phyloP scores from a whole-genome alignment of 495 filamentous ascomycete genomes.

The Bacidia rubella region DNA sequence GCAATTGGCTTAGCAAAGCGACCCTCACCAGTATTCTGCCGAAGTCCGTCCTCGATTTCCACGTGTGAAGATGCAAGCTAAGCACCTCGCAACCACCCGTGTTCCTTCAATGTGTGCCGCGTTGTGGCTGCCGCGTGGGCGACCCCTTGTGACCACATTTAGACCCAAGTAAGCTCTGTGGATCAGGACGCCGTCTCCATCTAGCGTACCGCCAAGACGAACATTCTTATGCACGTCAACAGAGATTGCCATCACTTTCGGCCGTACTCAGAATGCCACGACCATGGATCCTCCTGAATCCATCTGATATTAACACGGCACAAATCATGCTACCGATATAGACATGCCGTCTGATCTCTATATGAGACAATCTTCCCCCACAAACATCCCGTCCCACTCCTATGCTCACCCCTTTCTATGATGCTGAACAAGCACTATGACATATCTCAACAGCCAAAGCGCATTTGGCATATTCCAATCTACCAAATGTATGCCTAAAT shows the following conservation, averaged over 20 bases:
- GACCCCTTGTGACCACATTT: background rate
- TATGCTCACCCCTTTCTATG: too few relatives aligned
- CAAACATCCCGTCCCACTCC: too few relatives aligned
- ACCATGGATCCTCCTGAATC: background rate
- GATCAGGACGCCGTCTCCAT: background rate
- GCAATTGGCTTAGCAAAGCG: background rate
- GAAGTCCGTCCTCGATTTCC: background rate
- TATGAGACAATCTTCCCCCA: too few relatives aligned
- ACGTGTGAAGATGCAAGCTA: background rate
- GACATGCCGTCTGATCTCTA: too few relatives aligned
- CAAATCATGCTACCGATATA: too few relatives aligned
- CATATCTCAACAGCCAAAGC: too few relatives aligned
- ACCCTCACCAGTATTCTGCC: background rate
- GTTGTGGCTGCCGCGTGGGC: background rate
- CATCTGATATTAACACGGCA: background rate
- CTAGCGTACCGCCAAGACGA: background rate
- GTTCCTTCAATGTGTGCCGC: background rate
- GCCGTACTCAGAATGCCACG: background rate
- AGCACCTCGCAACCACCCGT: background rate
- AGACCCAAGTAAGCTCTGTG: too few relatives aligned
- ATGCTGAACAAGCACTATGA: too few relatives aligned
- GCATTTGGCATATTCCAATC: too few relatives aligned
- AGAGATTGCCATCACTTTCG: background rate
- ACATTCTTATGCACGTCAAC: background rate
- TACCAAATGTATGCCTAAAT: too few relatives aligned